Conservation (phyloP, 2,329 filamentous ascomycete species). For the Ceratocystis colombiana region DNA sequence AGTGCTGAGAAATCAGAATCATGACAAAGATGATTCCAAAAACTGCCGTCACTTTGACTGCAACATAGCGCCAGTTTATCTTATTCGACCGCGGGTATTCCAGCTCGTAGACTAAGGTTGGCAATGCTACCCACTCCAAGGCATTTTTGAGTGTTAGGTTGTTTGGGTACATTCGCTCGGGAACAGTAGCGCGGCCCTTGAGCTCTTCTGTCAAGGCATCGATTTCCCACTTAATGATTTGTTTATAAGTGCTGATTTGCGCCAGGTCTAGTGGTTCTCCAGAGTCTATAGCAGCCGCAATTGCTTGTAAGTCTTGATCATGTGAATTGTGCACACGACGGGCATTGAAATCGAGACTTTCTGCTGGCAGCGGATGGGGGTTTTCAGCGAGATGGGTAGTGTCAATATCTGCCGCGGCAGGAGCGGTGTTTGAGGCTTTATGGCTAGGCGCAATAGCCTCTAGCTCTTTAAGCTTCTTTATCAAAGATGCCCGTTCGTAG, state of each 20-base stretch:
- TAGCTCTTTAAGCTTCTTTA: constrained; percentile 46
- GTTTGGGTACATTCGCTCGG: constrained; percentile 49
- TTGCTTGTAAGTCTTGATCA: constrained; percentile 47
- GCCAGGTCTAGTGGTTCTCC: constrained; percentile 49
- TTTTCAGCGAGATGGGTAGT: constrained; percentile 26
- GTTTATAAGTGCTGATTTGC: constrained; percentile 53
- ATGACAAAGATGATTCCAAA: constrained; percentile 67
- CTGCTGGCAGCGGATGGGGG: constrained; percentile 21
- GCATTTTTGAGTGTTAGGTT: constrained; percentile 58
- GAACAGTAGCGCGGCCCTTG: constrained; percentile 47
- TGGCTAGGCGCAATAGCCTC: constrained; percentile 32
- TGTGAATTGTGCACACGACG: constrained; percentile 44
- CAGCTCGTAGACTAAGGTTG: constrained; percentile 69
- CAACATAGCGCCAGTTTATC: constrained; percentile 65
- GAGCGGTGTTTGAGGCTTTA: constrained; percentile 20
- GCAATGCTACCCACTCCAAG: constrained; percentile 62
- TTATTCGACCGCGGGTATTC: constrained; percentile 60
- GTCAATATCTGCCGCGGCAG: constrained; percentile 27
- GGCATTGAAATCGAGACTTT: constrained; percentile 11
- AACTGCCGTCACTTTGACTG: constrained; percentile 59
- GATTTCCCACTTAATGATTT: constrained; percentile 58
- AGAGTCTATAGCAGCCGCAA: constrained; percentile 31
- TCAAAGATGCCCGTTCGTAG: constrained; percentile 40
- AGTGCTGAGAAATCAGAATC: constrained; percentile 67
- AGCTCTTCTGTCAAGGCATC: constrained; percentile 55